These are phyloP conservation scores for Zopfochytrium polystomum DNA, from an alignment of 371 early-diverging fungal species.

Conservation along the genomic window DNA sequence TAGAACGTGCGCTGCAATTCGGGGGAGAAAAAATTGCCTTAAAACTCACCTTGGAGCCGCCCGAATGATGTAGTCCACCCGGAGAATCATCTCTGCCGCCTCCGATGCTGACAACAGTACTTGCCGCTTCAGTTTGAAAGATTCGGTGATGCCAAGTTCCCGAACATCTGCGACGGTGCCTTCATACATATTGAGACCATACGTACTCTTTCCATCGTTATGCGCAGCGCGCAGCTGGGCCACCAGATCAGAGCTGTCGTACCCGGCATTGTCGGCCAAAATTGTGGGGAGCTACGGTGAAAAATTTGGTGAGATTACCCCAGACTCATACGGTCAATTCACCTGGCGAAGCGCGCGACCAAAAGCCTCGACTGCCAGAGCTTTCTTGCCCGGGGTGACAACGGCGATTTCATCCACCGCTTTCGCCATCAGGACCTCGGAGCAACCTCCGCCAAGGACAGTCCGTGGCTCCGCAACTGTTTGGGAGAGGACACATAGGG, in stretches of 20 bases:
- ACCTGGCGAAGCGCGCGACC: conserved; percentile 91
- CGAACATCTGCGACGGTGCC: conserved; percentile 84
- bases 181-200: conserved; percentile 89
- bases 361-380: conserved; percentile 95
- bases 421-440: conserved; percentile 97
- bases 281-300: conserved; percentile 84
- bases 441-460: conserved; percentile 96
- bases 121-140: conserved; percentile 96
- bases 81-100: conserved; percentile 98
- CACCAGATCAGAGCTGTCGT: conserved; percentile 92
- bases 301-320: too few relatives aligned
- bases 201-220: conserved; percentile 72
- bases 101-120: conserved; percentile 96
- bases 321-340: conserved; percentile 10
- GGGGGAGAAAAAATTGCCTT: too few relatives aligned
- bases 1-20: too few relatives aligned
- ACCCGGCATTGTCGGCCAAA: conserved; percentile 98
- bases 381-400: conserved; percentile 90
- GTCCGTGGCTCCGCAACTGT: conserved; percentile 94
- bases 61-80: conserved; percentile 98
- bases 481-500: conserved; percentile 96
- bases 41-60: conserved; percentile 64
- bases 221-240: conserved; percentile 91
- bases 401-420: conserved; percentile 92
- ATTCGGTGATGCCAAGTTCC: conserved; percentile 92